These are phyloP conservation scores for Coccinonectria pachysandricola DNA, from an alignment of 2,329 filamentous ascomycete genomes.

Conservation along the genomic window DNA sequence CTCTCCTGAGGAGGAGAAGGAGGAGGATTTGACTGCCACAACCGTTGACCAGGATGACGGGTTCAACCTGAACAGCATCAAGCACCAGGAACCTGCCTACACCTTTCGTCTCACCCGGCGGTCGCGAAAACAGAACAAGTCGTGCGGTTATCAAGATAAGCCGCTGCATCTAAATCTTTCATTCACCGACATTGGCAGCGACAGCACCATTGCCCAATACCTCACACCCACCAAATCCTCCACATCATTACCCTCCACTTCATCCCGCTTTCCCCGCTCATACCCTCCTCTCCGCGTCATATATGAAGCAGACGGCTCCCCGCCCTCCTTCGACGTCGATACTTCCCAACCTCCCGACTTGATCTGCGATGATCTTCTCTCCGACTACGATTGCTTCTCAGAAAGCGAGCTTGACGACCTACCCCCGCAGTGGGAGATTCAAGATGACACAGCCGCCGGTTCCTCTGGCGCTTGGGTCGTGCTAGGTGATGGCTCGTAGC, in stretches of 20 bases:
- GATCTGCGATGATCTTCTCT: conserved; percentile 22
- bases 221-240: too few relatives aligned
- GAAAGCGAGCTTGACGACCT: conserved; percentile 25
- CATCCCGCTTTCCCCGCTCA: conserved; percentile 9
- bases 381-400: conserved; percentile 28
- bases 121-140: conserved; percentile 17
- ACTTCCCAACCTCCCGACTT: conserved; percentile 27
- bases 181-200: conserved; percentile 31
- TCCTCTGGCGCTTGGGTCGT: conserved; percentile 31
- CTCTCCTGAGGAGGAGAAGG: too few relatives aligned
- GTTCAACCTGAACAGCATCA: conserved; percentile 31
- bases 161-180: conserved; percentile 30
- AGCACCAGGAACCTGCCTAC: conserved; percentile 28
- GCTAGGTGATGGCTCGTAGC: conserved; percentile 36
- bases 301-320: conserved; percentile 27
- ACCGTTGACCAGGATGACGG: conserved; percentile 26
- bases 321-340: conserved; percentile 24
- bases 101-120: conserved; percentile 27
- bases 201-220: conserved; percentile 28
- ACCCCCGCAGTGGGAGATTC: conserved; percentile 22
- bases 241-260: conserved; percentile 11
- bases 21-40: too few relatives aligned
- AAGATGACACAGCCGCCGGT: conserved; percentile 17
- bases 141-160: conserved; percentile 13
- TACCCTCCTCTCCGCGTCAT: conserved; percentile 25